A percentile compares a stretch with the other conserved stretches of the same genome.
These are phyloP conservation scores for Annulohypoxylon moriforme DNA, from an alignment of 495 filamentous ascomycete species.

Conservation along the genomic window DNA sequence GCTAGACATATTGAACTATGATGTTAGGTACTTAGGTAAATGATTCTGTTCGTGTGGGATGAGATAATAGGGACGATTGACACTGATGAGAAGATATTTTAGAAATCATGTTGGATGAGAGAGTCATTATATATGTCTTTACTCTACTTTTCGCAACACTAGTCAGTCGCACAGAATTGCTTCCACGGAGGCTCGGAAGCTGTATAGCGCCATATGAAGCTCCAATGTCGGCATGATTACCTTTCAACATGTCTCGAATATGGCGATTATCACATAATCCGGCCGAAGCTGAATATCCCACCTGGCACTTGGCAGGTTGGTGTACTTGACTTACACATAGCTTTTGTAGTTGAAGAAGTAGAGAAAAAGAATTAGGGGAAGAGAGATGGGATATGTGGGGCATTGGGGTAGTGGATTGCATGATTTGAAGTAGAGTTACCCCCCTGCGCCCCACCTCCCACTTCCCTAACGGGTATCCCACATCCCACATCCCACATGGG, in stretches of 20 bases:
- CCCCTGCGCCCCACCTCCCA: slow-evolving; percentile 25
- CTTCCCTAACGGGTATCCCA: slow-evolving; percentile 19
- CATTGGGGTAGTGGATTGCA: neutral
- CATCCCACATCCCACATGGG: slow-evolving; percentile 38
- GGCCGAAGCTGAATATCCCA: slow-evolving; percentile 4
- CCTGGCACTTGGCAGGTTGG: neutral
- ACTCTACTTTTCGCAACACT: neutral
- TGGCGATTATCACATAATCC: neutral
- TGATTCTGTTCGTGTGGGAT: neutral
- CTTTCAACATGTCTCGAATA: neutral
- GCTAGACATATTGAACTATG: slow-evolving; percentile 48
- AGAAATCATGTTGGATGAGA: neutral
- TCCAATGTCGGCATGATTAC: slow-evolving; percentile 6
- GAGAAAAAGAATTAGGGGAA: neutral
- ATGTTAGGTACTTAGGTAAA: neutral
- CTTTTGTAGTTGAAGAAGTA: neutral
- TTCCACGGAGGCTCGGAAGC: neutral
- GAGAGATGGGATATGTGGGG: neutral
- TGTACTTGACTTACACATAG: neutral
- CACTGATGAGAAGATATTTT: slow-evolving; percentile 1
- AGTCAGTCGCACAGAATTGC: neutral
- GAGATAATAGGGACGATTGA: neutral
- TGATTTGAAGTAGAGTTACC: neutral
- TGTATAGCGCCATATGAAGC: slow-evolving; percentile 12
- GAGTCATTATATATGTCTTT: slow-evolving; percentile 5